phyloP scores from a whole-genome alignment of 1,139 yeast species.

The Barnettozyma hawaiiensis region DNA sequence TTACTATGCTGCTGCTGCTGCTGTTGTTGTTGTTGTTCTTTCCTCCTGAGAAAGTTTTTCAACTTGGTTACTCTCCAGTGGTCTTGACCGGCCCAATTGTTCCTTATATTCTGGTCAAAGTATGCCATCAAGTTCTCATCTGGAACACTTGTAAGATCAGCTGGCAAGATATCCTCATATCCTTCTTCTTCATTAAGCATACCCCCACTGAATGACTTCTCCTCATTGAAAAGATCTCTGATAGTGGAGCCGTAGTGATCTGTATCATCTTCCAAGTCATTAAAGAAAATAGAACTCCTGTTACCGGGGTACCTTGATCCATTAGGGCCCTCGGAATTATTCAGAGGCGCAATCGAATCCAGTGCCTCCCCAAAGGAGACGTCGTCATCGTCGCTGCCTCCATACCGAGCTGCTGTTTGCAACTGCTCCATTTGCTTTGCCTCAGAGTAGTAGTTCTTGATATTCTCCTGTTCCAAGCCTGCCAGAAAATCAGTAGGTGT shows the following conservation, averaged over 20 bases:
- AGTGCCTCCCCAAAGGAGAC: conserved; percentile 13
- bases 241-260: conserved; percentile 26
- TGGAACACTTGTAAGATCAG: conserved; percentile 32
- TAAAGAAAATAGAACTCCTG: conserved; percentile 23
- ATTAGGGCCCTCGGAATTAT: conserved; percentile 8
- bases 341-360: conserved; percentile 5
- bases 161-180: not conserved
- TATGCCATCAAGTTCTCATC: conserved; percentile 71
- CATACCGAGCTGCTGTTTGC: no score
- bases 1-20: not conserved
- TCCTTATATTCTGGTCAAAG: conserved; percentile 63
- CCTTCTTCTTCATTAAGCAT: conserved; percentile 10
- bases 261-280: conserved; percentile 29
- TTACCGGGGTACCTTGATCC: conserved; percentile 22
- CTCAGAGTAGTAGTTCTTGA: conserved; percentile 12
- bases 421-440: conserved; percentile 2
- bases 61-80: conserved; percentile 81
- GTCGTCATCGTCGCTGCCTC: conserved; percentile 9
- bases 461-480: conserved; percentile 15
- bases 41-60: conserved; percentile 27
- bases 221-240: conserved; percentile 22
- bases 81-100: conserved; percentile 88
- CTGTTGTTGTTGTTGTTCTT: not conserved
- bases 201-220: conserved; percentile 18
- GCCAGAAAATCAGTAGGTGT: conserved; percentile 18